Conservation (phyloP, 2,329 filamentous ascomycete genomes). For the Colletotrichum limetticola region DNA sequence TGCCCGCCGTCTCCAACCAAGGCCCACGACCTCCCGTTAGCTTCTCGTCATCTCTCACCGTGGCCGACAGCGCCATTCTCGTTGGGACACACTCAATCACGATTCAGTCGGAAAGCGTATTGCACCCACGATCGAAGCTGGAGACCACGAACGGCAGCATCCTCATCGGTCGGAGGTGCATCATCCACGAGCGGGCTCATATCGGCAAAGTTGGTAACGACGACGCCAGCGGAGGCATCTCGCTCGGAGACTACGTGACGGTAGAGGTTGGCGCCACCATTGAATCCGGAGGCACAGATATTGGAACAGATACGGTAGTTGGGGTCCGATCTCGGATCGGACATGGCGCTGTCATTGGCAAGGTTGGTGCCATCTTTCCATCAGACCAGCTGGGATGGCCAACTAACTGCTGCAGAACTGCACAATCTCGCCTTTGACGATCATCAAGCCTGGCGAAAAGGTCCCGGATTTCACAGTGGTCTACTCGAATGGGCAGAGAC, state of each 20-base stretch:
- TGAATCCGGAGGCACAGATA: constrained; percentile 70
- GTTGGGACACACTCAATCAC: constrained; percentile 82
- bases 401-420: constrained; percentile 63
- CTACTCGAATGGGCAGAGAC: constrained; percentile 70
- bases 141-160: constrained; percentile 84
- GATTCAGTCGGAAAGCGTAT: constrained; percentile 79
- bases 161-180: constrained; percentile 82
- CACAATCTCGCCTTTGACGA: constrained; percentile 74
- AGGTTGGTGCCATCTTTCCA: constrained; percentile 52
- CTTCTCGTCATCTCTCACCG: constrained; percentile 68
- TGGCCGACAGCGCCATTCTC: constrained; percentile 71
- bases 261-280: constrained; percentile 69
- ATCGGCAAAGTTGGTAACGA: constrained; percentile 59
- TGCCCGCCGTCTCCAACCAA: constrained; percentile 62
- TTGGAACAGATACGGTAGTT: constrained; percentile 69
- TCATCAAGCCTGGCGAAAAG: constrained; percentile 65
- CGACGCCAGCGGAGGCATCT: constrained; percentile 58
- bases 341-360: constrained; percentile 70
- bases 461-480: constrained; percentile 77
- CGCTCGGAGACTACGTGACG: constrained; percentile 69
- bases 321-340: constrained; percentile 71
- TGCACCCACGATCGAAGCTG: constrained; percentile 88
- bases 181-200: constrained; percentile 77
- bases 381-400: neutral
- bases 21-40: constrained; percentile 70